Base-by-base conservation (phyloP, 2,329 filamentous ascomycete genomes). In the Corynespora cassiicola region DNA sequence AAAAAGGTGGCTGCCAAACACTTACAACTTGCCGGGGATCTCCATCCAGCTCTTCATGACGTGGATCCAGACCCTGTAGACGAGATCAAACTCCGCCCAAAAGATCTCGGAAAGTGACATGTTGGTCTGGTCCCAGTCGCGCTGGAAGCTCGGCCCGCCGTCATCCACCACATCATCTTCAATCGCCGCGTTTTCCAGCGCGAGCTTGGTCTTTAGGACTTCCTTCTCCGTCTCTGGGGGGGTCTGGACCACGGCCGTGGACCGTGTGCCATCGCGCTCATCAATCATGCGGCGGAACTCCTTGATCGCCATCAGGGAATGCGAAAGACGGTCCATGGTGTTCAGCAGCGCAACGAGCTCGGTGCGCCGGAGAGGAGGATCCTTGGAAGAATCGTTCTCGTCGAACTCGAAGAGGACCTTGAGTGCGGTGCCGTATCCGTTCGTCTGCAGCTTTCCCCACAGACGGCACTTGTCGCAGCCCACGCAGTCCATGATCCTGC, bases 391-490 rank as follows among this genome's bases (percentile, higher is more conserved):
- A 56, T 83, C 78, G 6, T 74, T 79, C 48, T 85, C 79, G 52
- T 95, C 90, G 48, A 90, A 94, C 68, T 99, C 94, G 59, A 99
- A 99, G 2, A 99, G 79, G 4, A 99, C 86, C 72, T 99, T 99
- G 47, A 99, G 75, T 0, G 94, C 94, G 1, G 94, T 90, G 32
- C 94, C 94, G 64, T 96, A 97, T 2, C 94, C 94, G 9, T 88
- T 88, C 1, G 90, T 95, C 72, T 99, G 94, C 23, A 99, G 74
- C 72, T 99, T 99, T 31, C 94, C 94, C 94, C 94, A 99, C 2
- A 99, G 83, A 7, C 94, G 85, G 72, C 94, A 99, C 74, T 99
- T 99, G 74, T 99, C 94, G 69, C 94, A 99, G 28, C 94, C 94
- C 14, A 97, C 92, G 56, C 94, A 99, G 69, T 99, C 94, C 94